These are phyloP conservation scores for Brassica hybrid DNA, from an alignment of 441 rosid species.

Conservation along the genomic window DNA sequence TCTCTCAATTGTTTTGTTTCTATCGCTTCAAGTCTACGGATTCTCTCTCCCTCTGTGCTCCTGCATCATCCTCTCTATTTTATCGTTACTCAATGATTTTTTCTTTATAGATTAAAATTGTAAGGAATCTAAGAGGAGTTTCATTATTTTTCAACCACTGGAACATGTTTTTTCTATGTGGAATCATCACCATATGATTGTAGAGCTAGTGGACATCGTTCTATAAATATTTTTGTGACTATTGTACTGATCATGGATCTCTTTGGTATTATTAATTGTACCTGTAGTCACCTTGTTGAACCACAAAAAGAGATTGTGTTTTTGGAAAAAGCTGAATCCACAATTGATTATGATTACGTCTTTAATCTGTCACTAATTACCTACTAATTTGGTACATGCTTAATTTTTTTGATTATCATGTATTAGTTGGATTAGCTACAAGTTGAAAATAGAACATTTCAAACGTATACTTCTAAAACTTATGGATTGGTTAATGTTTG, in stretches of 20 bases:
- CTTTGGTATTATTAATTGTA: slow-evolving; percentile 3
- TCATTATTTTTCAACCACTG: neutral
- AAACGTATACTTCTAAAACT: neutral
- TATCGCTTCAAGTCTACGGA: slow-evolving; percentile 43
- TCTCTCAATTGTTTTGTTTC: slow-evolving; percentile 42
- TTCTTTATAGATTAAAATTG: neutral
- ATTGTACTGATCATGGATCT: neutral
- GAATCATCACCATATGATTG: slow-evolving; percentile 3
- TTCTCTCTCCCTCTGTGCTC: slow-evolving; percentile 26
- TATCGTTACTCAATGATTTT: slow-evolving; percentile 14
- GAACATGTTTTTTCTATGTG: slow-evolving; percentile 1
- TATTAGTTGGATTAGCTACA: neutral
- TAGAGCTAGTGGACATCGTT: neutral
- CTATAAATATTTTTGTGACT: slow-evolving; percentile 11
- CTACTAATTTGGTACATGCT: slow-evolving; percentile 10
- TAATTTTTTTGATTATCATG: neutral
- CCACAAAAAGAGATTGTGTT: neutral
- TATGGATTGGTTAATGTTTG: neutral
- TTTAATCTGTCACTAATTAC: slow-evolving; percentile 24
- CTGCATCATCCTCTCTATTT: neutral
- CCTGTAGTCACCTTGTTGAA: slow-evolving; percentile 17
- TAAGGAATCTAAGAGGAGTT: neutral
- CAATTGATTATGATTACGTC: slow-evolving; percentile 3
- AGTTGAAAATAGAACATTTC: neutral
- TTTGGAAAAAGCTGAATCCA: neutral